These are phyloP conservation scores for Sugiyamaella neomexicana DNA, from an alignment of 1,139 yeast species.

Conservation along the genomic window DNA sequence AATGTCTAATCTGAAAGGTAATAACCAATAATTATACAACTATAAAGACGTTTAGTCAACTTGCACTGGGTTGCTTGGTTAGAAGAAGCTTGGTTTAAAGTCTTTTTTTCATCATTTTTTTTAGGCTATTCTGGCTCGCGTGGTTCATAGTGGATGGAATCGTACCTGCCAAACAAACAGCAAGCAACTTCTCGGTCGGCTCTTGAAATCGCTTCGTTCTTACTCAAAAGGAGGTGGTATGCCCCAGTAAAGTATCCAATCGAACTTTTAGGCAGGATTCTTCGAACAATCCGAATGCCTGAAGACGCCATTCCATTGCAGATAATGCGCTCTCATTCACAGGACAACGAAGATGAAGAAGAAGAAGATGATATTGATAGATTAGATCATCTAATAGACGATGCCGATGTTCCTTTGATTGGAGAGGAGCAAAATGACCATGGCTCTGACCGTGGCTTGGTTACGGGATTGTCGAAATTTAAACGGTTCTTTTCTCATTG, in stretches of 20 bases:
- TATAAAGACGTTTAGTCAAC: no score
- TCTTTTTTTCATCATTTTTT: background rate
- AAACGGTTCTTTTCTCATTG: background rate
- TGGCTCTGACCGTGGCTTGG: background rate
- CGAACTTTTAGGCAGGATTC: conserved; percentile 7
- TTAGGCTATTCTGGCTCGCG: background rate
- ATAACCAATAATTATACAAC: background rate
- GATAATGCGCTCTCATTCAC: conserved; percentile 15
- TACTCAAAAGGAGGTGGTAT: conserved; percentile 23
- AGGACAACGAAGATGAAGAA: conserved; percentile 17
- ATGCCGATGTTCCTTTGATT: conserved; percentile 8
- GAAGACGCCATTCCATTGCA: conserved; percentile 22
- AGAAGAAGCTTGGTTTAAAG: no score
- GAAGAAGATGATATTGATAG: conserved; percentile 21
- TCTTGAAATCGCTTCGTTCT: conserved; percentile 8
- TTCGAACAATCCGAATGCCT: conserved; percentile 19
- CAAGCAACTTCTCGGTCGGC: conserved; percentile 1
- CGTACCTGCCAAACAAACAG: background rate
- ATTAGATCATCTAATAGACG: conserved; percentile 12
- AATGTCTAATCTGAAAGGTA: background rate
- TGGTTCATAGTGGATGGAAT: conserved; percentile 6
- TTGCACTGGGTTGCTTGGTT: no score
- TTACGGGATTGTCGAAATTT: conserved; percentile 1
- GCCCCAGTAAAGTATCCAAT: conserved; percentile 22
- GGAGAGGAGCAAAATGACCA: conserved; percentile 9